Conservation (phyloP, 164 flowering plant species). For the Vitis rupestris region DNA sequence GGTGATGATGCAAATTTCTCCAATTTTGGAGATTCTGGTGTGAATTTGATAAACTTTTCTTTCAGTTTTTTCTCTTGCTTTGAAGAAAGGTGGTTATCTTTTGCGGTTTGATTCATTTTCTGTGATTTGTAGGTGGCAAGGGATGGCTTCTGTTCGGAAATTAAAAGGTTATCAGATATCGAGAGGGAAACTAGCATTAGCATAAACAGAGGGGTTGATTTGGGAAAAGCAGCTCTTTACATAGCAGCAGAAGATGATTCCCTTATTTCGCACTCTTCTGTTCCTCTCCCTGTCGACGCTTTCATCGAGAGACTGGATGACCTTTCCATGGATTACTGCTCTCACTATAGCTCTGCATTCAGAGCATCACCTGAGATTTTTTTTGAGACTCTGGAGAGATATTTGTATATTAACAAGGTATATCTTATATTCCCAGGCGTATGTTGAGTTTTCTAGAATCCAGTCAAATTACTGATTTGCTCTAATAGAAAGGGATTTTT, state of each 20-base stretch:
- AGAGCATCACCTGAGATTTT: slow-evolving; percentile 55
- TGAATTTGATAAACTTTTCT: too few species aligned
- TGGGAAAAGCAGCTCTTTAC: slow-evolving; percentile 65
- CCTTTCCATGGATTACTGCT: slow-evolving; percentile 65
- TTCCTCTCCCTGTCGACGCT: slow-evolving; percentile 74
- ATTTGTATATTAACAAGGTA: slow-evolving; percentile 65
- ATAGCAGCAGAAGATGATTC: slow-evolving; percentile 89
- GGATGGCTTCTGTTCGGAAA: slow-evolving; percentile 51
- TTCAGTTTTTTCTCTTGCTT: too few species aligned
- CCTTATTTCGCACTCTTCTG: slow-evolving; percentile 76
- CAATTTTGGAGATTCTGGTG: too few species aligned
- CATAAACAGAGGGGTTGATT: slow-evolving; percentile 61
- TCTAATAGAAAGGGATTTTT: too few species aligned
- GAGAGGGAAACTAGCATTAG: slow-evolving; percentile 79
- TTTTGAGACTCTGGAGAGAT: slow-evolving; percentile 56
- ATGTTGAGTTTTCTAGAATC: too few species aligned
- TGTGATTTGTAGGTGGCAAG: slow-evolving; percentile 55
- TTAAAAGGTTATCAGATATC: slow-evolving; percentile 43
- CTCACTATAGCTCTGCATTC: slow-evolving; percentile 44
- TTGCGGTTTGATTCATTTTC: neutral
- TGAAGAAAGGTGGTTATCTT: too few species aligned
- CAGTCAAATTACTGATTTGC: too few species aligned
- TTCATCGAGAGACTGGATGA: slow-evolving; percentile 62
- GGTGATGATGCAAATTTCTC: too few species aligned
- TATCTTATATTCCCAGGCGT: neutral